A percentile compares a stretch with the other conserved stretches of the same genome.
Evolutionary conservation across 257 asterid genomes (phyloP).

Genomic region (Solanum ossicruentum): DNA sequence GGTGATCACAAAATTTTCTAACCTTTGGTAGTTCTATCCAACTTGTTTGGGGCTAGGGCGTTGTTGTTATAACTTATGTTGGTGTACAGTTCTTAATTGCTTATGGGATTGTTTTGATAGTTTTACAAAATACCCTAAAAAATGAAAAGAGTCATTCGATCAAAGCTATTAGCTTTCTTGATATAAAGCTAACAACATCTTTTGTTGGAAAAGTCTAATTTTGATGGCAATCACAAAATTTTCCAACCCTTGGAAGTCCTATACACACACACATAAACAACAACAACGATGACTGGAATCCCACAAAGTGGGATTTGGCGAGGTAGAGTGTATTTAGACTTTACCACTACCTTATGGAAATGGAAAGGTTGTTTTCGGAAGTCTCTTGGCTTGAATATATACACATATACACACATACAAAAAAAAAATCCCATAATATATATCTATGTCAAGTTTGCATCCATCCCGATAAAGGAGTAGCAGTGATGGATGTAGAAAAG

Average conservation of each 20-base stretch:
- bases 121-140: neutral
- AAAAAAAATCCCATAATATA: neutral
- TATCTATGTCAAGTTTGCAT: neutral
- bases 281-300: too few species aligned
- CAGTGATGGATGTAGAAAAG: neutral
- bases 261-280: neutral
- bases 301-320: too few species aligned
- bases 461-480: neutral
- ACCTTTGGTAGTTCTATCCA: neutral
- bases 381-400: too few species aligned
- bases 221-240: neutral
- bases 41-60: neutral
- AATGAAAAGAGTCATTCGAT: neutral
- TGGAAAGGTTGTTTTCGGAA: too few species aligned
- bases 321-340: too few species aligned
- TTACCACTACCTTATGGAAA: too few species aligned
- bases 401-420: too few species aligned
- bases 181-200: neutral
- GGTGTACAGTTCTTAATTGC: neutral
- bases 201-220: neutral
- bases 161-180: neutral
- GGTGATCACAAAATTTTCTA: neutral
- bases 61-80: neutral
- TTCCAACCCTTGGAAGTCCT: neutral
- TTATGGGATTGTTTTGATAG: neutral